Evolutionary conservation across 169 alveolate genomes (phyloP).

Genomic region (Cryptosporidium meleagridis): DNA sequence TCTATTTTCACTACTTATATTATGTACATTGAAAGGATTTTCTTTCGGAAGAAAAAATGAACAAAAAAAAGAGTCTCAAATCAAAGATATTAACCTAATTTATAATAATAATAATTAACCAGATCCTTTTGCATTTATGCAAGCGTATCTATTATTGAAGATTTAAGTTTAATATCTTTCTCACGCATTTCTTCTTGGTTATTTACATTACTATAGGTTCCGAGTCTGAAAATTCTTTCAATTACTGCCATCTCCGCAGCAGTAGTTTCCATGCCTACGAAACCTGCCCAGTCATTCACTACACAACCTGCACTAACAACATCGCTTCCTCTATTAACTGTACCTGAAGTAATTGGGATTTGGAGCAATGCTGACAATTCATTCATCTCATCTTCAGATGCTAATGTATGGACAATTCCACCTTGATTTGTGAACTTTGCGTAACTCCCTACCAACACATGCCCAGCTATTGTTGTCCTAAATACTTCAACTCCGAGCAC

Average conservation of each 20-base stretch:
- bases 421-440: slow-evolving; percentile 96
- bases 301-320: slow-evolving; percentile 95
- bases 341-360: slow-evolving; percentile 98
- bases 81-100: slow-evolving; percentile 5
- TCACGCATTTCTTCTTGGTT: slow-evolving; percentile 75
- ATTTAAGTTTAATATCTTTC: slow-evolving; percentile 76
- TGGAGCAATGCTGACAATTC: slow-evolving; percentile 95
- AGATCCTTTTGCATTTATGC: slow-evolving; percentile 12
- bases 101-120: neutral
- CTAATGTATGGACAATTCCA: slow-evolving; percentile 96
- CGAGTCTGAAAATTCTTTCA: slow-evolving; percentile 94
- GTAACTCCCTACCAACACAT: slow-evolving; percentile 98
- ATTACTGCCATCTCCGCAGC: slow-evolving; percentile 96
- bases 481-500: slow-evolving; percentile 97
- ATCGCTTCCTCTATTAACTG: slow-evolving; percentile 98
- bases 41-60: neutral
- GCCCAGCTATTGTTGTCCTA: slow-evolving; percentile 98
- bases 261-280: slow-evolving; percentile 99
- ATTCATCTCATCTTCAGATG: slow-evolving; percentile 97
- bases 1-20: slow-evolving; percentile 13
- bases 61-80: neutral
- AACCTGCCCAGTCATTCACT: slow-evolving; percentile 99
- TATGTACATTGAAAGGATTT: slow-evolving; percentile 5
- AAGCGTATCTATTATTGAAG: slow-evolving; percentile 82
- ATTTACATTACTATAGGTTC: slow-evolving; percentile 80